Conservation (phyloP, 306 rosid genomes). For the Vicia faba region DNA sequence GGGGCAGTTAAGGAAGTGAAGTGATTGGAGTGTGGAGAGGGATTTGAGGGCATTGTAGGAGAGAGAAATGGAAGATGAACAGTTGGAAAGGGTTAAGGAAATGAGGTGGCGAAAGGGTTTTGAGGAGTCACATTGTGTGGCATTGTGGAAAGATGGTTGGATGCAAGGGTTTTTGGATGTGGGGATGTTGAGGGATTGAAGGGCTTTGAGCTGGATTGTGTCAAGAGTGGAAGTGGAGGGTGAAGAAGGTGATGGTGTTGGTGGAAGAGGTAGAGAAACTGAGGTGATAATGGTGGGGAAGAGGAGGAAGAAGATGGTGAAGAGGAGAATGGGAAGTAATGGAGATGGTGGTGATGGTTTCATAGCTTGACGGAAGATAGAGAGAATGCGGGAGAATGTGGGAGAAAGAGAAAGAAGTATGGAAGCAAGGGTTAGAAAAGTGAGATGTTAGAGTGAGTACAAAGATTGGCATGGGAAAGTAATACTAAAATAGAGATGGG, state of each 20-base stretch:
- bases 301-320: not conserved
- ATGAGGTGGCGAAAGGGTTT: conserved; percentile 77
- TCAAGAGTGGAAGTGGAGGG: conserved; percentile 55
- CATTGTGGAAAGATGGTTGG: conserved; percentile 53
- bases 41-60: conserved; percentile 81
- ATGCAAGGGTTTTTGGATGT: conserved; percentile 69
- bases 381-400: not conserved
- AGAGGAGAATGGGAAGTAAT: conserved; percentile 30
- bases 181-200: conserved; percentile 80
- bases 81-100: conserved; percentile 66
- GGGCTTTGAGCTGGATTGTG: conserved; percentile 70
- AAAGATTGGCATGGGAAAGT: conserved; percentile 18
- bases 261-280: conserved; percentile 22
- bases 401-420: not conserved
- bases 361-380: conserved; percentile 27
- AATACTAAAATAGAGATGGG: conserved; percentile 23
- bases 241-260: conserved; percentile 29
- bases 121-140: conserved; percentile 70
- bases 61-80: conserved; percentile 57
- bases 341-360: conserved; percentile 16
- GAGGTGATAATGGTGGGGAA: conserved; percentile 21
- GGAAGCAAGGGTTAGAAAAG: not conserved
- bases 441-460: conserved; percentile 17
- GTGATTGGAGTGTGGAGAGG: conserved; percentile 74
- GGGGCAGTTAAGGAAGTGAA: conserved; percentile 74